Evolutionary conservation across 345 rosid species (phyloP).

Genomic region (Euclidium syriacum): DNA sequence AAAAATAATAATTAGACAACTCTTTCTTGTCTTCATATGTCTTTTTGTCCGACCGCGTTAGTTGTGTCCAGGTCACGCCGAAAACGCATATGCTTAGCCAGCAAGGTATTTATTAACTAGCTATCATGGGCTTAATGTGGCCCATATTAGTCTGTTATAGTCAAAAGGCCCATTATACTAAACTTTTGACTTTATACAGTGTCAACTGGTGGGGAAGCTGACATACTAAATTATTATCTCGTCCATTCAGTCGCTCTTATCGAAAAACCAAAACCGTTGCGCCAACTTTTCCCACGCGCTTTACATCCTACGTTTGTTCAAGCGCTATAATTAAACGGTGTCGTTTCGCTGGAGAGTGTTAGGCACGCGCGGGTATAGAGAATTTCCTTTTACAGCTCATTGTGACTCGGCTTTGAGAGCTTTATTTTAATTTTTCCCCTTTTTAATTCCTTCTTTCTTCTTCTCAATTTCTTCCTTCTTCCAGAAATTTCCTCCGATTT

Average conservation of each 20-base stretch:
- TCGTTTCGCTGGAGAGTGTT: background rate
- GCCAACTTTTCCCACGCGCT: conserved; percentile 12
- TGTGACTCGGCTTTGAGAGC: conserved; percentile 2
- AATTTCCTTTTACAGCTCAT: conserved; percentile 24
- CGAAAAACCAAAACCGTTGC: conserved; percentile 6
- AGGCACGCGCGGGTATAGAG: conserved; percentile 21
- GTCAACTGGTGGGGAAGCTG: conserved; percentile 15
- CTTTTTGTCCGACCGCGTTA: conserved; percentile 20
- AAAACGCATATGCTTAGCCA: conserved; percentile 31
- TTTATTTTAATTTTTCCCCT: background rate
- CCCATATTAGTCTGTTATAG: background rate
- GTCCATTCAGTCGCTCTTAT: conserved; percentile 17
- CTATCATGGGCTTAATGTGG: background rate
- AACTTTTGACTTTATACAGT: conserved; percentile 18
- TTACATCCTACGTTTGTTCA: background rate
- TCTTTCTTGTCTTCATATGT: conserved; percentile 13
- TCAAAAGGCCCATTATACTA: background rate
- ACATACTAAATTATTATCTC: conserved; percentile 4
- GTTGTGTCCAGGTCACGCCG: conserved; percentile 35
- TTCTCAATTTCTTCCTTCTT: conserved; percentile 2
- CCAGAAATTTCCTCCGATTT: conserved; percentile 21
- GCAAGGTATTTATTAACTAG: background rate
- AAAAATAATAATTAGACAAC: background rate
- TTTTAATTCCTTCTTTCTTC: conserved; percentile 7
- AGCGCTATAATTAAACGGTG: background rate